Conservation (phyloP, 257 asterid genomes). For the Nemophila menziesii region DNA sequence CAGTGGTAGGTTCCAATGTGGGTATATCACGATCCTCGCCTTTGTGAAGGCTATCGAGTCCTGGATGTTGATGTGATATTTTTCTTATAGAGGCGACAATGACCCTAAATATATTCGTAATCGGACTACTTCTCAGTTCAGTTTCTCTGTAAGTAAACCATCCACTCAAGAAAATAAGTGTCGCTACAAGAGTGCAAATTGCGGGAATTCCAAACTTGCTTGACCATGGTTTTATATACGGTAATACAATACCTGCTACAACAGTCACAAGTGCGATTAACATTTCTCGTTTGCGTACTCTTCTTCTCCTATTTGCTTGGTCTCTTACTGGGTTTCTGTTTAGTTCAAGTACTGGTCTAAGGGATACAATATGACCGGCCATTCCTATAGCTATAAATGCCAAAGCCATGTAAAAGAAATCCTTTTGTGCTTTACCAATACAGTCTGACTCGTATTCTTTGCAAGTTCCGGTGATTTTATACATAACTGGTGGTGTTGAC, state of each 20-base stretch:
- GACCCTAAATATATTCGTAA: constrained; percentile 32
- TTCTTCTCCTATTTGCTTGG: too few species aligned
- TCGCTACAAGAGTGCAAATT: constrained; percentile 25
- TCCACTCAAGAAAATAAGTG: constrained; percentile 24
- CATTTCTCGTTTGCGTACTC: not conserved
- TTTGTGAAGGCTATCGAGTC: not conserved
- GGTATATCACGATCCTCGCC: not conserved
- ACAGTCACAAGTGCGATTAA: constrained; percentile 10
- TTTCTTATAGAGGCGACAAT: constrained; percentile 31
- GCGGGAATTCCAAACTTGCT: constrained; percentile 43
- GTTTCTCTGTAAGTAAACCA: constrained; percentile 4
- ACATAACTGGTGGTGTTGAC: constrained; percentile 44
- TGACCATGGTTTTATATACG: constrained; percentile 43
- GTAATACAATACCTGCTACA: constrained; percentile 30
- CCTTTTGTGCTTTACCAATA: constrained; percentile 33
- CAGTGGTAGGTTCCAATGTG: constrained; percentile 4
- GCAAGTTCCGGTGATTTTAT: constrained; percentile 29
- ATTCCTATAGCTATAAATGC: constrained; percentile 29
- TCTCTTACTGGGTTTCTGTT: constrained; percentile 9
- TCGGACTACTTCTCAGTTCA: constrained; percentile 23
- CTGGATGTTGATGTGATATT: constrained; percentile 13
- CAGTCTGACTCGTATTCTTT: constrained; percentile 26
- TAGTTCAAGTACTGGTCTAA: constrained; percentile 9
- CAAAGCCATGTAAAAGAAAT: constrained; percentile 36
- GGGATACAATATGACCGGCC: constrained; percentile 27